Evolutionary conservation across 2,329 filamentous ascomycete genomes (phyloP), one percentile per base, ranked within the genome.

Genomic region (Metarhizium sp.): DNA sequence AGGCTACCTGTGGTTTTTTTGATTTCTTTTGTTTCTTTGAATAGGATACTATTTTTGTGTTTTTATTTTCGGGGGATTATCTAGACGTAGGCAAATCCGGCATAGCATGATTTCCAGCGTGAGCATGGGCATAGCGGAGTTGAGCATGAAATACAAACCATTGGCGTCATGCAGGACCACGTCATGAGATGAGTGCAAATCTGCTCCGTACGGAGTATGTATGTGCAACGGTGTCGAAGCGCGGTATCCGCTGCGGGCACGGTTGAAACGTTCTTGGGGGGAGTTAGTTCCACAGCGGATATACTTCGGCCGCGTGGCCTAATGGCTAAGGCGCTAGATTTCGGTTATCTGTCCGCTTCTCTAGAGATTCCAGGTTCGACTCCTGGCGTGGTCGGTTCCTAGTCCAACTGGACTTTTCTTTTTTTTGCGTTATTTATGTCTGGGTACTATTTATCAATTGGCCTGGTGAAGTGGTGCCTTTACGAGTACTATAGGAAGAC

Each of bases 311-410:
- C 70, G 70, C 70, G 68, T 72, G 68, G 70, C 70, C 67, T 68
- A 72, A 72, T 72, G 70, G 70, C 60, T 71, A 72, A 69, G 67
- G 70, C 70, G 70, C 66, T 67, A 72, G 69, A 72, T 72, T 72
- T 72, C 70, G 69, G 70, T 63, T 57, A 5, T 7, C 13, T 14
- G 48, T 49, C 36, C 55, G 55, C 38, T 40, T 25, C 70, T 72
- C 69, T 72, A 67, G 67, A 72, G 70, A 71, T 70, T 72, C 66
- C 69, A 71, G 70, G 69, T 71, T 71, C 69, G 69, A 72, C 64
- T 72, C 70, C 70, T 72, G 69, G 67, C 68, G 70, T 70, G 70
- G 69, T 72, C 70, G 68, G 32, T 53, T 52, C 47, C 48, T 10
- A 20, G 20, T 20, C 20, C 18, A 46, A 1, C 25, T 46, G 40